Percentiles rank a stretch among this genome's conserved stretches.
These are phyloP conservation scores for Aspergillus aculeatus DNA, from an alignment of 2,329 filamentous ascomycete species.

Conservation along the genomic window DNA sequence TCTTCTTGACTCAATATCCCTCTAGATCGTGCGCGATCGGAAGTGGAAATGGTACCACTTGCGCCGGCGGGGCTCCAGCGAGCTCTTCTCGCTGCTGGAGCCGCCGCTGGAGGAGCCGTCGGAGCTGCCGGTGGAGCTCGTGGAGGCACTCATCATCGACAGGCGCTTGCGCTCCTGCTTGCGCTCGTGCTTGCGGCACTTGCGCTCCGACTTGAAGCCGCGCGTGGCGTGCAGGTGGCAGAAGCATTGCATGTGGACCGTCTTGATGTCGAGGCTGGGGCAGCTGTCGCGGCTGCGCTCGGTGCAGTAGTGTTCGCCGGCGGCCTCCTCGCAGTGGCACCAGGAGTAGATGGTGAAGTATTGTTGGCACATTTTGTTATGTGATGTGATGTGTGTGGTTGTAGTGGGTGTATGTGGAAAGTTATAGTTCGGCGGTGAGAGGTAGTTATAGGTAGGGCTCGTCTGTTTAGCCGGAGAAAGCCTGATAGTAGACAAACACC, in stretches of 20 bases:
- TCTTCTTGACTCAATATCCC: background rate
- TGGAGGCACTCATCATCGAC: constrained; percentile 3
- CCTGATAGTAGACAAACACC: background rate
- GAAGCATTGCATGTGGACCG: constrained; percentile 42
- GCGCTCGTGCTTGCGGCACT: constrained; percentile 25
- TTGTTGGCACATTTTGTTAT: constrained; percentile 36
- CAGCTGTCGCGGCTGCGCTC: constrained; percentile 29
- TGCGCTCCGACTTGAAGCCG: constrained; percentile 33
- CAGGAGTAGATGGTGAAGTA: constrained; percentile 39
- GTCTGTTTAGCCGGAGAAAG: background rate
- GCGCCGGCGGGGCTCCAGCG: constrained; percentile 23
- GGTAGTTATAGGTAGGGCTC: too few relatives aligned
- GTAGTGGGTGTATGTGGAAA: background rate
- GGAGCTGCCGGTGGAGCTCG: background rate
- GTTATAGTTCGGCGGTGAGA: too few relatives aligned
- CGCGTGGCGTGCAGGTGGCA: constrained; percentile 36
- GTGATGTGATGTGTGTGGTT: background rate
- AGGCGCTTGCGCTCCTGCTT: constrained; percentile 4
- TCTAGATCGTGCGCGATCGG: constrained; percentile 23
- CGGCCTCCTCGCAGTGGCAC: constrained; percentile 41
- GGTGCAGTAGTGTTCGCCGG: constrained; percentile 32
- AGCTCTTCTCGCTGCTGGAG: constrained; percentile 24
- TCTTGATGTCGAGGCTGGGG: constrained; percentile 33
- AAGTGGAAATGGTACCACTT: constrained; percentile 33
- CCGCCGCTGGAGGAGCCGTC: background rate